Base-by-base conservation (phyloP, 352 stramenopile genomes). In the Saprolegnia diclina region DNA sequence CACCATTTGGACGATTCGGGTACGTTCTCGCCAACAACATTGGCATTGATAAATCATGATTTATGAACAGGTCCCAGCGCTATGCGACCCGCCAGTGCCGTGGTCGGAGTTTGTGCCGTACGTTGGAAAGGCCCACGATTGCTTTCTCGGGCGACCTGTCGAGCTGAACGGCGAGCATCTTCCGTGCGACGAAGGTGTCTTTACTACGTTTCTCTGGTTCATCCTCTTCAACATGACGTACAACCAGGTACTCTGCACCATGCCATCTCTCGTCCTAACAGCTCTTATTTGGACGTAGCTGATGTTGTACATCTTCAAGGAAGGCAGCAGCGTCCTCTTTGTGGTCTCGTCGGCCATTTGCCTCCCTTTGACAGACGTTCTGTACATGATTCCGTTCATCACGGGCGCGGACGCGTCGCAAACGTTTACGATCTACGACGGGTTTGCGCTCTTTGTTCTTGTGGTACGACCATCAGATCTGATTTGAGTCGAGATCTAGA, bases 241-340 rank as follows among this genome's bases (percentile, higher is more conserved):
- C 55, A 72, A 66, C 65, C 65, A 72, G 19, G 65, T 72, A 67
- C 38, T 32, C 64, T 65, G 7, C 26, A 22, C 35, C 0, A 61
- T 42, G 14, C 0, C 3, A 16, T 26, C 19, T 3, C 11, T 42
- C 52, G 4, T 10, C 24, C 13, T 14, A 3, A 26, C 3, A 48
- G 1, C 42, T 42, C 35, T 4, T 5, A 11, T 18, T 1, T 14
- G 19, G 10, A 3, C 4, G 10, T 57, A 72, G 66, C 9, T 75
- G 35, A 74, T 74, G 71, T 61, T 75, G 56, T 66, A 56, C 50
- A 71, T 75, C 24, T 74, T 75, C 42, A 70, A 74, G 46, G 48
- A 70, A 46, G 71, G 71, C 22, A 64, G 48, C 21, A 72, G 54
- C 11, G 71, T 74, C 5, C 56, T 75, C 40, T 75, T 75, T 55